phyloP scores from a whole-genome alignment of 495 filamentous ascomycete species.

The Stereocaulon alpinum region DNA sequence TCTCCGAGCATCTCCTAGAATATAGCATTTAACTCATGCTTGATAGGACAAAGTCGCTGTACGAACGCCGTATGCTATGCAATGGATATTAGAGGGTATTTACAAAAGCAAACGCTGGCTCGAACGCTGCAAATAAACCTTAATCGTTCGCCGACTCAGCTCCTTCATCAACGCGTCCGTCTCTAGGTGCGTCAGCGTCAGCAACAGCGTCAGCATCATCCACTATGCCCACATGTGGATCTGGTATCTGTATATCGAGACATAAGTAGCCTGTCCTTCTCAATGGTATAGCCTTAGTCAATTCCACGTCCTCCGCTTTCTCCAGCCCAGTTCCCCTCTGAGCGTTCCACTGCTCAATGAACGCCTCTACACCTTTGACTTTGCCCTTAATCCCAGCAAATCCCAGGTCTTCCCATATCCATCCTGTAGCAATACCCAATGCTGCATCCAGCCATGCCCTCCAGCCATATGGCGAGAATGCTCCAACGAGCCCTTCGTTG shows the following conservation, averaged over 20 bases:
- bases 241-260: slow-evolving; percentile 76
- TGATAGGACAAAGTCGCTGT: neutral
- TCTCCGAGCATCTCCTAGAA: no score
- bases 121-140: slow-evolving; percentile 4
- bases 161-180: slow-evolving; percentile 1
- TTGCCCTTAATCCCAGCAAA: slow-evolving; percentile 59
- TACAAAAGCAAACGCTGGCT: slow-evolving; percentile 2
- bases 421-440: slow-evolving; percentile 71
- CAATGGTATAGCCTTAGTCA: slow-evolving; percentile 64
- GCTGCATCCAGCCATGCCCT: slow-evolving; percentile 54
- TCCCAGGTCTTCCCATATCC: slow-evolving; percentile 88
- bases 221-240: slow-evolving; percentile 56
- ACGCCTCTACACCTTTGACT: slow-evolving; percentile 55
- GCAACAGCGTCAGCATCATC: slow-evolving; percentile 16
- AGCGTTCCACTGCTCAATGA: slow-evolving; percentile 72
- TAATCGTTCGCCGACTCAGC: neutral
- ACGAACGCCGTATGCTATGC: slow-evolving; percentile 1
- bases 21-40: neutral
- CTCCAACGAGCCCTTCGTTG: slow-evolving; percentile 58
- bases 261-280: slow-evolving; percentile 82
- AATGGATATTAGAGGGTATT: neutral
- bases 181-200: neutral
- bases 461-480: slow-evolving; percentile 61
- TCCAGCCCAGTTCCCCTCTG: slow-evolving; percentile 45
- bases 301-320: slow-evolving; percentile 41